Evolutionary conservation across 2,329 filamentous ascomycete genomes (phyloP).

Genomic region (Phyllosticta paracitricarpa): DNA sequence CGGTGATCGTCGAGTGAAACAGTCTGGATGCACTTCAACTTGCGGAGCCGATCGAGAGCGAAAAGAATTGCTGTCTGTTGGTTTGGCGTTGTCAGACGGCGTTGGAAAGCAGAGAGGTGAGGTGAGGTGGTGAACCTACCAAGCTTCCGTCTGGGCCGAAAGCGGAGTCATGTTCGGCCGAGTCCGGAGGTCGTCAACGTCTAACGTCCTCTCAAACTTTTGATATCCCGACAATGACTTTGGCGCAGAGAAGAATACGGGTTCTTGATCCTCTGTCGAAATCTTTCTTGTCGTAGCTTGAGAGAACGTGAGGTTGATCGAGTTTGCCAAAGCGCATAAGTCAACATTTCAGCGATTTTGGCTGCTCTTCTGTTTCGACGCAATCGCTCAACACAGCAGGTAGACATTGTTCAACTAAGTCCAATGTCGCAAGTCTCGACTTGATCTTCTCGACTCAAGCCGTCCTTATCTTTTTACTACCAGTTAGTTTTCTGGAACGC

Average conservation of each 20-base stretch:
- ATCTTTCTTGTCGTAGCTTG: too few relatives aligned
- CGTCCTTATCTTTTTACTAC: too few relatives aligned
- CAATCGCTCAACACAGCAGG: too few relatives aligned
- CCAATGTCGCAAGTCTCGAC: too few relatives aligned
- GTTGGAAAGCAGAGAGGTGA: background rate
- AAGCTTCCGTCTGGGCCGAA: background rate
- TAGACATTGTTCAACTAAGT: too few relatives aligned
- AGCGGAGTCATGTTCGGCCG: background rate
- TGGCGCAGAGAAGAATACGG: background rate
- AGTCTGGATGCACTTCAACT: background rate
- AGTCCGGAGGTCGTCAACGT: background rate
- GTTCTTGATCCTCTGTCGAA: background rate
- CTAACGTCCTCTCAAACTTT: background rate
- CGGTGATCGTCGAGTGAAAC: background rate
- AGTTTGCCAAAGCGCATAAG: too few relatives aligned
- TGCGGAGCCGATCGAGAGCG: background rate
- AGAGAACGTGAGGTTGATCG: too few relatives aligned
- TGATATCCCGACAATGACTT: background rate
- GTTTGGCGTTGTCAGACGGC: background rate
- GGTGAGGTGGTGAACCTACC: background rate
- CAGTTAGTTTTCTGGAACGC: too few relatives aligned
- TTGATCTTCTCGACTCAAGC: too few relatives aligned
- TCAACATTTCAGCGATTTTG: too few relatives aligned
- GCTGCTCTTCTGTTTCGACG: too few relatives aligned
- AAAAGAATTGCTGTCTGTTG: background rate